Evolutionary conservation across 495 filamentous ascomycete genomes (phyloP).

Genomic region (Sporormia fimetaria): DNA sequence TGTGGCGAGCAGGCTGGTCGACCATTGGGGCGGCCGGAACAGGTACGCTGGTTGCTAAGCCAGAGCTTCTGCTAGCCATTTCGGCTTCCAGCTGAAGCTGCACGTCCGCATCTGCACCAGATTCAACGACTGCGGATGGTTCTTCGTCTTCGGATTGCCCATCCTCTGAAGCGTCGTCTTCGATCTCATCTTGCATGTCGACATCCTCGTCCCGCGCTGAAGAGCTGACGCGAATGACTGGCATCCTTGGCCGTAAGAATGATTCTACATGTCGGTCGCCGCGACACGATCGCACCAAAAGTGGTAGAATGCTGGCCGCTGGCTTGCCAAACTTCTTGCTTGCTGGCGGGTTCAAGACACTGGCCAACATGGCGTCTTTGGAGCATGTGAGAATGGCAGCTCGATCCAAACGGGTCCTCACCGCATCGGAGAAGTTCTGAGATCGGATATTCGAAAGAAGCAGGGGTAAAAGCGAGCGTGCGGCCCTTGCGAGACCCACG

Average conservation of each 20-base stretch:
- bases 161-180: slow-evolving; percentile 18
- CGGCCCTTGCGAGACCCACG: slow-evolving; percentile 36
- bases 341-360: slow-evolving; percentile 62
- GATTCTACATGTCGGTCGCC: slow-evolving; percentile 55
- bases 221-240: slow-evolving; percentile 31
- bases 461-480: slow-evolving; percentile 48
- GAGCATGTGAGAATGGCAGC: slow-evolving; percentile 59
- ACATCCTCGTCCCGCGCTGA: slow-evolving; percentile 15
- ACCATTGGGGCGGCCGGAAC: no score
- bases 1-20: no score
- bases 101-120: no score
- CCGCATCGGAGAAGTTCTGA: slow-evolving; percentile 46
- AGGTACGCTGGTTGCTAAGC: no score
- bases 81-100: no score
- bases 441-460: slow-evolving; percentile 51
- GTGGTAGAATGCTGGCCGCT: slow-evolving; percentile 62
- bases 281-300: slow-evolving; percentile 51
- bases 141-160: slow-evolving; percentile 17
- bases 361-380: slow-evolving; percentile 61
- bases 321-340: slow-evolving; percentile 44
- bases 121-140: slow-evolving; percentile 13
- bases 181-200: slow-evolving; percentile 8
- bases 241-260: slow-evolving; percentile 57
- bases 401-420: slow-evolving; percentile 63
- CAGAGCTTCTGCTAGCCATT: no score